phyloP scores from a whole-genome alignment of 192 early-diverging fungal genomes.

The Coemansia sp. region DNA sequence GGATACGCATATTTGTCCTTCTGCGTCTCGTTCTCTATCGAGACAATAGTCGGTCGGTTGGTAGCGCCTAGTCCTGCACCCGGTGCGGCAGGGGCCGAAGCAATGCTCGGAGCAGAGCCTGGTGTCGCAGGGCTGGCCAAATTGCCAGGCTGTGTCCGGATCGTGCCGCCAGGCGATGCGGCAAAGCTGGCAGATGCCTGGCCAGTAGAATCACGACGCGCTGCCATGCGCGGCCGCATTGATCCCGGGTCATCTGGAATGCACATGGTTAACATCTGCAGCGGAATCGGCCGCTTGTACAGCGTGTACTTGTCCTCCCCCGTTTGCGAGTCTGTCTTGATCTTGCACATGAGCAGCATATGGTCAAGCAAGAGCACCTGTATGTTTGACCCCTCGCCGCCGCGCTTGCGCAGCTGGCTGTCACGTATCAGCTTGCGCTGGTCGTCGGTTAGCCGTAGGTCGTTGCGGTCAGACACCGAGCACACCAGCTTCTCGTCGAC shows the following conservation, averaged over 20 bases:
- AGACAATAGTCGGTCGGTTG: conserved; percentile 34
- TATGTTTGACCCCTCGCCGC: conserved; percentile 66
- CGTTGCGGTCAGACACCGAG: conserved; percentile 60
- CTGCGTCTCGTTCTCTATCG: conserved; percentile 39
- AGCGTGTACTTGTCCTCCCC: conserved; percentile 59
- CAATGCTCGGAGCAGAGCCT: conserved; percentile 1
- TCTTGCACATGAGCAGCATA: conserved; percentile 72
- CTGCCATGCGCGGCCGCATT: conserved; percentile 49
- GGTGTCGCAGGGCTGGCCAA: conserved; percentile 1
- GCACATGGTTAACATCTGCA: conserved; percentile 69
- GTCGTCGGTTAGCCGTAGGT: conserved; percentile 70
- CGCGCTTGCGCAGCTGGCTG: conserved; percentile 73
- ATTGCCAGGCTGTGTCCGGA: conserved; percentile 16
- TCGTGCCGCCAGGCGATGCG: conserved; percentile 16
- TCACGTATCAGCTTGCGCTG: conserved; percentile 75
- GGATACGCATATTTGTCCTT: conserved; percentile 67
- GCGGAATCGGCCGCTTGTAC: conserved; percentile 74
- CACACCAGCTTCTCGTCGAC: conserved; percentile 69
- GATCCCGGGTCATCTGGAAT: conserved; percentile 57
- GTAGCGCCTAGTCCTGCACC: not conserved
- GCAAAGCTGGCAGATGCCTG: conserved; percentile 11
- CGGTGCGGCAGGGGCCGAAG: conserved; percentile 7
- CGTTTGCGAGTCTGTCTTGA: conserved; percentile 60
- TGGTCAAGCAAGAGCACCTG: conserved; percentile 87
- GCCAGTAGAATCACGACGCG: conserved; percentile 38